Evolutionary conservation across 83 land plant genomes (phyloP).

Genomic region (Diphasiastrum complanatum): DNA sequence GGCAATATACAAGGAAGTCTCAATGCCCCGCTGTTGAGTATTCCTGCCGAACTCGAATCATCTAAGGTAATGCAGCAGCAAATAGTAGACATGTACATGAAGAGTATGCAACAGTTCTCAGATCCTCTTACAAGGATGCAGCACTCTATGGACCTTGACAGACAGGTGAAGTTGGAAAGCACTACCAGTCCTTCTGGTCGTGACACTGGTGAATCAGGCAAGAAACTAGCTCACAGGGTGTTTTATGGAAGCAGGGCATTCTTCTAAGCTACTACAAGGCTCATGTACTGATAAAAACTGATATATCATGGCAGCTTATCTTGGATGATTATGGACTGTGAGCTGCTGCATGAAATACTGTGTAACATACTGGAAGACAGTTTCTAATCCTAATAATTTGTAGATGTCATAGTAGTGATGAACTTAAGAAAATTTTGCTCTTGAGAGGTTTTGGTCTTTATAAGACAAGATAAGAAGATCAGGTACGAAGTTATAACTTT

Average conservation of each 20-base stretch:
- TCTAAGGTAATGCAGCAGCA: conserved; percentile 62
- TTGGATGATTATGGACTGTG: no score
- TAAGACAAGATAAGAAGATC: no score
- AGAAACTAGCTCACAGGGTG: conserved; percentile 55
- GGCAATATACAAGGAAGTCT: conserved; percentile 24
- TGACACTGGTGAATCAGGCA: conserved; percentile 23
- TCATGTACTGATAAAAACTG: no score
- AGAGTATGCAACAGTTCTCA: conserved; percentile 78
- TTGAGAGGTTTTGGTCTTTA: no score
- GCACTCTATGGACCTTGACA: conserved; percentile 56
- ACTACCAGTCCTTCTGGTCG: conserved; percentile 3
- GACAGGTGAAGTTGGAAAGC: conserved; percentile 16
- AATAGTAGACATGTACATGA: conserved; percentile 80
- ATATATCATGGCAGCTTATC: no score
- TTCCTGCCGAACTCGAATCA: conserved; percentile 44
- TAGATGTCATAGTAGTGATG: no score
- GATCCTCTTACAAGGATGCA: conserved; percentile 81
- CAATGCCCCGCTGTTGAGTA: conserved; percentile 32
- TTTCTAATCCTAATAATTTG: no score
- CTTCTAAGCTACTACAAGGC: no score
- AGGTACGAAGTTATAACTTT: no score
- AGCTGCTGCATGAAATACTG: no score
- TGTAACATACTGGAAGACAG: no score
- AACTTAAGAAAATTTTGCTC: no score
- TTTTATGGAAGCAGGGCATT: conserved; percentile 79